A percentile compares a stretch with the other conserved stretches of the same genome.
These are phyloP conservation scores for Leccinum broughii DNA, from an alignment of 768 basidiomycete genomes.

Conservation along the genomic window DNA sequence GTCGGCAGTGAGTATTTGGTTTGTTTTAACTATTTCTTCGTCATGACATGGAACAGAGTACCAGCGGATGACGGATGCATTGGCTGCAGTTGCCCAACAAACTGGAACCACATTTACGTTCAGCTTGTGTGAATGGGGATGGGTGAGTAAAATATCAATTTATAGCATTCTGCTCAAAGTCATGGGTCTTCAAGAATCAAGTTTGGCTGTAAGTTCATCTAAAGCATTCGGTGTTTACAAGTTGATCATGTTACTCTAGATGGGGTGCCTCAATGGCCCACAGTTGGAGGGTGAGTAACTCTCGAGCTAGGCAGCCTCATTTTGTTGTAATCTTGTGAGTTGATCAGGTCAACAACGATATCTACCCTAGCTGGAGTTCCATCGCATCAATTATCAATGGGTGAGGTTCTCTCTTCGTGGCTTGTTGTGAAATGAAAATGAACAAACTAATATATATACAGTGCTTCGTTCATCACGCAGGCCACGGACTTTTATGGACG, in stretches of 20 bases:
- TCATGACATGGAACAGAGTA: conserved; percentile 42
- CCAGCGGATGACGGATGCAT: conserved; percentile 59
- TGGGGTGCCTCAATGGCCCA: conserved; percentile 35
- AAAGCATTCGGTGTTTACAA: conserved; percentile 17
- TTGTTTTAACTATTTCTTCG: not conserved
- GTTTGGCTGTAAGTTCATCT: conserved; percentile 57
- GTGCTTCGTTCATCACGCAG: conserved; percentile 64
- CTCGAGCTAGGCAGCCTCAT: not conserved
- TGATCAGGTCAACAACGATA: conserved; percentile 18
- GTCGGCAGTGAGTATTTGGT: conserved; percentile 44
- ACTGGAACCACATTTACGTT: conserved; percentile 57
- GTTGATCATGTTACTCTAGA: conserved; percentile 26
- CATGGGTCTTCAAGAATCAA: conserved; percentile 45
- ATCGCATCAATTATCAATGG: conserved; percentile 54
- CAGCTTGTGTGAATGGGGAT: conserved; percentile 68
- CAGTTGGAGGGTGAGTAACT: conserved; percentile 44
- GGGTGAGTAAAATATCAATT: conserved; percentile 39
- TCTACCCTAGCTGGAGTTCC: conserved; percentile 49
- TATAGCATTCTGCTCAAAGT: not conserved
- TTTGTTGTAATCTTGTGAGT: not conserved
- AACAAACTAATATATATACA: conserved; percentile 23
- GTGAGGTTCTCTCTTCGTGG: conserved; percentile 31
- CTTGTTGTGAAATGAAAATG: not conserved
- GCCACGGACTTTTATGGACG: conserved; percentile 64
- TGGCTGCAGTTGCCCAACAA: conserved; percentile 42